Percentiles rank a stretch among this genome's conserved stretches.
phyloP scores from a whole-genome alignment of 176 grass and related monocot genomes.

The Alloteropsis semialata region DNA sequence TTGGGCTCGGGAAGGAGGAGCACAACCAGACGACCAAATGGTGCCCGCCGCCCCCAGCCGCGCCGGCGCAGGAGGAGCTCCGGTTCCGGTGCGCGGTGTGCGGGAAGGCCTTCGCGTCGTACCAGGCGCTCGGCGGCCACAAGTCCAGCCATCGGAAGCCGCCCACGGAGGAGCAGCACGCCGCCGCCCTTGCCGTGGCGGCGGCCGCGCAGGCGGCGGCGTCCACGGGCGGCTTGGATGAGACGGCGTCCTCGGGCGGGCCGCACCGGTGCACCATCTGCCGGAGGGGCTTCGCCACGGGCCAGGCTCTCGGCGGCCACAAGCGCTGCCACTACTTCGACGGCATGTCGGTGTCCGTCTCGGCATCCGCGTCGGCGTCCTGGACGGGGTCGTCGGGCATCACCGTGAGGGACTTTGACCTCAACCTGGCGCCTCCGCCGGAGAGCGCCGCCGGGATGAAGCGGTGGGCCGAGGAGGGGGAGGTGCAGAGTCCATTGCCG shows the following conservation, averaged over 20 bases:
- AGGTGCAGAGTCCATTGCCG: constrained; percentile 66
- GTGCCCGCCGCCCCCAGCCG: not conserved
- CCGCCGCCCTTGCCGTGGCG: not conserved
- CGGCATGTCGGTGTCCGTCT: constrained; percentile 30
- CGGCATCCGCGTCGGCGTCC: constrained; percentile 6
- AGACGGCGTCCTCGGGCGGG: not conserved
- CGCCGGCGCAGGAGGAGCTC: constrained; percentile 18
- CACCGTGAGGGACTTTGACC: constrained; percentile 68
- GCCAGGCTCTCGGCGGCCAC: constrained; percentile 88
- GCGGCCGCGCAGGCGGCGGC: not conserved
- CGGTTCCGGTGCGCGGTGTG: constrained; percentile 65
- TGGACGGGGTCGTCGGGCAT: constrained; percentile 26
- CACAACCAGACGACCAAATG: too few relatives aligned
- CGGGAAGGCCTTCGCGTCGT: constrained; percentile 75
- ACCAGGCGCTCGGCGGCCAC: constrained; percentile 92
- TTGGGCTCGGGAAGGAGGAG: not conserved
- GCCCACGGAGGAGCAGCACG: not conserved
- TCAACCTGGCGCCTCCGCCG: constrained; percentile 56
- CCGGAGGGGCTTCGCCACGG: constrained; percentile 54
- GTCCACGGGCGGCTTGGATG: not conserved
- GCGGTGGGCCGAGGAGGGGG: constrained; percentile 65
- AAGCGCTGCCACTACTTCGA: constrained; percentile 90
- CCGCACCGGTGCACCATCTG: constrained; percentile 76
- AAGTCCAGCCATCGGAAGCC: constrained; percentile 87
- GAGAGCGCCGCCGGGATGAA: constrained; percentile 20